Conservation (phyloP, 2,329 filamentous ascomycete genomes). For the Cercospora canescens region DNA sequence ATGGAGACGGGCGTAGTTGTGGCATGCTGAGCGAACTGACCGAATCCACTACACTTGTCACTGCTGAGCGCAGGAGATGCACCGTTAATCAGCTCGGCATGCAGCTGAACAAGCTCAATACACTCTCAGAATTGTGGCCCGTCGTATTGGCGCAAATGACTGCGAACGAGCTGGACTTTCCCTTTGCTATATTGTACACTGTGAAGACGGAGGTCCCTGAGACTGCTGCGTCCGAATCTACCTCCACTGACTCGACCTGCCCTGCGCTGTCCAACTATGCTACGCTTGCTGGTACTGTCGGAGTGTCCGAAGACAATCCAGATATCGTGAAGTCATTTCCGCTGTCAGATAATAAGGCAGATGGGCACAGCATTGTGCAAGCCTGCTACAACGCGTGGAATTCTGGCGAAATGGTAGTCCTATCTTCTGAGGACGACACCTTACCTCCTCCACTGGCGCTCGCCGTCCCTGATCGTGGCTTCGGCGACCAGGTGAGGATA, state of each 20-base stretch:
- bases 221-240: conserved; percentile 4
- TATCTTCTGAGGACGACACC: conserved; percentile 35
- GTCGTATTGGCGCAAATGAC: conserved; percentile 23
- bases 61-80: conserved; percentile 25
- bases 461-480: conserved; percentile 37
- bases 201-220: conserved; percentile 23
- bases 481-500: conserved; percentile 37
- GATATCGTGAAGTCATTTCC: conserved; percentile 26
- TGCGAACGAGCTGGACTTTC: conserved; percentile 24
- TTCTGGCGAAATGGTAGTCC: conserved; percentile 31
- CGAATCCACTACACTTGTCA: conserved; percentile 27
- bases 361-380: conserved; percentile 21
- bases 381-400: conserved; percentile 36
- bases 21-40: conserved; percentile 31
- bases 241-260: conserved; percentile 12
- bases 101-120: conserved; percentile 16
- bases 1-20: conserved; percentile 19
- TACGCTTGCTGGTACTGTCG: conserved; percentile 30
- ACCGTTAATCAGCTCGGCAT: conserved; percentile 23
- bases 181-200: conserved; percentile 31
- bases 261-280: conserved; percentile 20
- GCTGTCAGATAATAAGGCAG: conserved; percentile 13
- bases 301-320: conserved; percentile 30
- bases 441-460: conserved; percentile 31
- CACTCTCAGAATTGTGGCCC: conserved; percentile 29